phyloP scores from a whole-genome alignment of 2,329 filamentous ascomycete species.

The Ophiostoma triangulosporum region DNA sequence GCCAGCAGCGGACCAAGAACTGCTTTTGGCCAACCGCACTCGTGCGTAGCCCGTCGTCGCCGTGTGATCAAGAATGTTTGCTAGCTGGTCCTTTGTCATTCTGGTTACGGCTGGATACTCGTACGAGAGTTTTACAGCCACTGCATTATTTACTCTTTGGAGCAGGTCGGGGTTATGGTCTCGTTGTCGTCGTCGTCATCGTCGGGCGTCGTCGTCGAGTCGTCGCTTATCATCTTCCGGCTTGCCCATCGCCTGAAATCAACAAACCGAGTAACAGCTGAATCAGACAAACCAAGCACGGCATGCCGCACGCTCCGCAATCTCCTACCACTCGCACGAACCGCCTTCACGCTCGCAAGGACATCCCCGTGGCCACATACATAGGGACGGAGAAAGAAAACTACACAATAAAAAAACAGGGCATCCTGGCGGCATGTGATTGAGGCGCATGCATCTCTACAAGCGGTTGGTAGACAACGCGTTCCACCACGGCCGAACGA shows the following conservation, averaged over 20 bases:
- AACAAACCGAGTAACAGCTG: neutral
- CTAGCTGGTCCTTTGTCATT: no score
- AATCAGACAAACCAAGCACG: neutral
- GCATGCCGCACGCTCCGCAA: neutral
- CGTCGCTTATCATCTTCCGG: no score
- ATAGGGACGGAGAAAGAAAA: neutral
- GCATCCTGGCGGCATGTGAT: neutral
- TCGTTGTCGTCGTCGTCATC: no score
- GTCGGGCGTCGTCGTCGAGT: no score
- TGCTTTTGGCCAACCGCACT: neutral
- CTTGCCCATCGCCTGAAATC: no score
- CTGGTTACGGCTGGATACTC: neutral
- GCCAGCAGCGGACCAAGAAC: neutral
- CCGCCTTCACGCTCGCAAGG: neutral
- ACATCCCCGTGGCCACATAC: neutral
- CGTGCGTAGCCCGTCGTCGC: neutral
- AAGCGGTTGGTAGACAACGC: neutral
- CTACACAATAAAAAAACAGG: no score
- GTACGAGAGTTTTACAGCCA: neutral
- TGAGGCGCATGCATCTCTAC: neutral
- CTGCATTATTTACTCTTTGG: neutral
- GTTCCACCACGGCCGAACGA: slow-evolving; percentile 10
- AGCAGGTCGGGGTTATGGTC: no score
- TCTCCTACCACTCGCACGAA: neutral
- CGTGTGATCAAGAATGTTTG: neutral